Percentiles rank a stretch among this genome's conserved stretches.
These are phyloP conservation scores for Pseudogymnoascus sp. DNA, from an alignment of 2,329 filamentous ascomycete species.

Conservation along the genomic window DNA sequence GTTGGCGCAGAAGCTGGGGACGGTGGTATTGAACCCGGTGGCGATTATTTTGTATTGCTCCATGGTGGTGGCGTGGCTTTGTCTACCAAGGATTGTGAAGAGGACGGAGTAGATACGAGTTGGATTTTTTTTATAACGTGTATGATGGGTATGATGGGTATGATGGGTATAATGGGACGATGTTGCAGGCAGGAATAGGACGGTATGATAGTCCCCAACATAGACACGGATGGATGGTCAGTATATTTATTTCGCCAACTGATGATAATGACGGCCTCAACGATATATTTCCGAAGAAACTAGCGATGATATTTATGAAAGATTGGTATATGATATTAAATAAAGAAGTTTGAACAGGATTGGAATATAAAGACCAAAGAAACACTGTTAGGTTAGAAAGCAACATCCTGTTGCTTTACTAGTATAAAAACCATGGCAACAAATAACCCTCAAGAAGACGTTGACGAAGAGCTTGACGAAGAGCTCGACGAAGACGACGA, in stretches of 20 bases:
- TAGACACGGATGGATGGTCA: not conserved
- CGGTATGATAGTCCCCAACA: not conserved
- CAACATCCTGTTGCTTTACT: not conserved
- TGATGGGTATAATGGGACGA: no score
- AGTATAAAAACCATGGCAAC: not conserved
- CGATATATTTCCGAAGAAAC: not conserved
- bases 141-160: no score
- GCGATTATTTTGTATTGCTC: constrained; percentile 54
- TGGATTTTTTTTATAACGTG: not conserved
- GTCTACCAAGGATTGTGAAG: constrained; percentile 49
- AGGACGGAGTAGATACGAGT: constrained; percentile 41
- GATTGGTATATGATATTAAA: no score
- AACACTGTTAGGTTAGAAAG: not conserved
- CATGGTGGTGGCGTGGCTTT: constrained; percentile 59
- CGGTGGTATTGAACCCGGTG: constrained; percentile 44
- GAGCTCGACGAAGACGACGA: not conserved
- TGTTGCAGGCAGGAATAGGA: not conserved
- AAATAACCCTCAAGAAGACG: not conserved
- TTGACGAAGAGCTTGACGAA: no score
- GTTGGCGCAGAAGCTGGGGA: constrained; percentile 37
- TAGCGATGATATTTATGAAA: not conserved
- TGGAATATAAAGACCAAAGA: not conserved
- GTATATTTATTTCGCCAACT: not conserved
- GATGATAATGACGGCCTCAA: not conserved
- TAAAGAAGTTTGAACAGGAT: no score